A percentile compares a stretch with the other conserved stretches of the same genome.
Evolutionary conservation across 140 eudicot genomes (phyloP).

Genomic region (Erigeron philadelphicus): DNA sequence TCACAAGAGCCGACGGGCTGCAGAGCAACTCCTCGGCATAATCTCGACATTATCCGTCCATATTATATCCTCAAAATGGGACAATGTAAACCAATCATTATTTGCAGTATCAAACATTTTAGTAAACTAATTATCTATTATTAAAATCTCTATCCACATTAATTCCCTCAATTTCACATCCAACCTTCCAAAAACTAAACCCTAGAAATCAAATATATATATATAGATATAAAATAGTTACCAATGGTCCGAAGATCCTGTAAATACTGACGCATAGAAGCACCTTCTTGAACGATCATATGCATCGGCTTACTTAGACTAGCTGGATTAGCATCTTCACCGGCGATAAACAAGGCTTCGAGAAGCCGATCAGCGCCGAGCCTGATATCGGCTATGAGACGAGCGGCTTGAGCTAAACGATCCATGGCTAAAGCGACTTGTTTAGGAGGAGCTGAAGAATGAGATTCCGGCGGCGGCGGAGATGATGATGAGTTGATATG

Average conservation of each 20-base stretch:
- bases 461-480: slow-evolving; percentile 21
- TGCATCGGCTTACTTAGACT: slow-evolving; percentile 43
- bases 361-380: slow-evolving; percentile 93
- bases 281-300: slow-evolving; percentile 58
- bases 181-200: slow-evolving; percentile 12
- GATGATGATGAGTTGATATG: slow-evolving; percentile 14
- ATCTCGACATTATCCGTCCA: too few relatives aligned
- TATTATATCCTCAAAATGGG: too few relatives aligned
- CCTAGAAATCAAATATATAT: slow-evolving; percentile 14
- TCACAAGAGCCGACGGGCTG: too few relatives aligned
- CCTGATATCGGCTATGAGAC: slow-evolving; percentile 88
- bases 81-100: too few relatives aligned
- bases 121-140: too few relatives aligned
- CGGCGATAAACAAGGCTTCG: slow-evolving; percentile 72
- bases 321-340: slow-evolving; percentile 47
- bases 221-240: slow-evolving; percentile 20
- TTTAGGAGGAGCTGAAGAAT: slow-evolving; percentile 69
- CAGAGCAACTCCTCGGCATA: too few relatives aligned
- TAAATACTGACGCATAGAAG: slow-evolving; percentile 76
- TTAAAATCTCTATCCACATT: too few relatives aligned
- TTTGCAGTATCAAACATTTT: too few relatives aligned
- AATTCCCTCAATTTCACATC: too few relatives aligned
- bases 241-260: slow-evolving; percentile 77
- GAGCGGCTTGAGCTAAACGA: slow-evolving; percentile 66
- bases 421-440: slow-evolving; percentile 90